A percentile compares a stretch with the other conserved stretches of the same genome.
These are phyloP conservation scores for Pleurotus citrinopileatus DNA, from an alignment of 768 basidiomycete species.

Conservation along the genomic window DNA sequence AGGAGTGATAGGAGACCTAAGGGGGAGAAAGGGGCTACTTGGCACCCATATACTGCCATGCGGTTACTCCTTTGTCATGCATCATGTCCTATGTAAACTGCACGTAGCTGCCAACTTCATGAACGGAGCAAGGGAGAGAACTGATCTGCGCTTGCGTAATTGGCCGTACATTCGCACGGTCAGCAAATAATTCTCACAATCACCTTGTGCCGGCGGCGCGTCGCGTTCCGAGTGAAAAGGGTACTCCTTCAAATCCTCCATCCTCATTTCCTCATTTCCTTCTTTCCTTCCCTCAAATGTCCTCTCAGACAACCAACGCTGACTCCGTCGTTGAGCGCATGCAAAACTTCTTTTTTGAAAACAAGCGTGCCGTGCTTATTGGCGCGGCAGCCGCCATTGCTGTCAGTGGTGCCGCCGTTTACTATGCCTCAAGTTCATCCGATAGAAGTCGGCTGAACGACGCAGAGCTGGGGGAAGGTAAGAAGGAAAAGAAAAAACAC, in stretches of 20 bases:
- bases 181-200: too few relatives aligned
- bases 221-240: constrained; percentile 1
- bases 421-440: constrained; percentile 62
- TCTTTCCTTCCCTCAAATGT: background rate
- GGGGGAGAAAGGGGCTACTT: too few relatives aligned
- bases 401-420: constrained; percentile 73
- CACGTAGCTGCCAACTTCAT: too few relatives aligned
- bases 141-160: too few relatives aligned
- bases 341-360: constrained; percentile 67
- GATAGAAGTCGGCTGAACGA: constrained; percentile 27
- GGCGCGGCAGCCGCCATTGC: constrained; percentile 69
- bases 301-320: background rate
- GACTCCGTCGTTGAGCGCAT: constrained; percentile 54
- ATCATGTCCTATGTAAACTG: too few relatives aligned
- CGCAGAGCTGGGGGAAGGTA: constrained; percentile 42
- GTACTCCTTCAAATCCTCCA: background rate
- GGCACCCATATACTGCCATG: too few relatives aligned
- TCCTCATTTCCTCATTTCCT: background rate
- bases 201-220: background rate
- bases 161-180: too few relatives aligned
- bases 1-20: too few relatives aligned
- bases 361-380: constrained; percentile 74
- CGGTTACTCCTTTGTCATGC: too few relatives aligned
- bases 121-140: too few relatives aligned
- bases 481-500: constrained; percentile 46